Evolutionary conservation across 78 protist genomes (phyloP).

Genomic region (Guillardia theta): DNA sequence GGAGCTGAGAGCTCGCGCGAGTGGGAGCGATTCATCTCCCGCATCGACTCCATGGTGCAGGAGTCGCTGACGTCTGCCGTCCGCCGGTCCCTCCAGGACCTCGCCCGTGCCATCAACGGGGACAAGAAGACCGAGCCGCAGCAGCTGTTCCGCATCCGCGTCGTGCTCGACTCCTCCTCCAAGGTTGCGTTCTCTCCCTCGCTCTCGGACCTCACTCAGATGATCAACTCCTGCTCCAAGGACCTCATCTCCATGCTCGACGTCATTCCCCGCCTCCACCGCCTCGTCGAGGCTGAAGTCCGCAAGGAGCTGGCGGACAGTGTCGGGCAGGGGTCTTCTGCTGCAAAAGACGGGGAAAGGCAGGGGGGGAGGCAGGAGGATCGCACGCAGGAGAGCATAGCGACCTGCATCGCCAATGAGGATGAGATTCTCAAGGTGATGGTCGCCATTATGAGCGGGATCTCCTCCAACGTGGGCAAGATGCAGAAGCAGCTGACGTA

Average conservation of each 20-base stretch:
- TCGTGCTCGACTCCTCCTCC: neutral
- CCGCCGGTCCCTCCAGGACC: slow-evolving; percentile 39
- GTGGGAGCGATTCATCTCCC: slow-evolving; percentile 62
- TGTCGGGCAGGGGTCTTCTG: neutral
- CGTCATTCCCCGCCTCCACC: slow-evolving; percentile 45
- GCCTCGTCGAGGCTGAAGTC: neutral
- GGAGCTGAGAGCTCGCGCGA: slow-evolving; percentile 3
- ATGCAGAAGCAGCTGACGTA: neutral
- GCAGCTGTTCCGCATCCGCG: slow-evolving; percentile 13
- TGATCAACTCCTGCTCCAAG: slow-evolving; percentile 35
- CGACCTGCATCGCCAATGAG: slow-evolving; percentile 5
- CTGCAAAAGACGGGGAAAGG: neutral
- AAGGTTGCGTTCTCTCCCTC: slow-evolving; percentile 53
- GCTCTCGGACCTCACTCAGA: slow-evolving; percentile 35
- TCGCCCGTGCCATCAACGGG: slow-evolving; percentile 47
- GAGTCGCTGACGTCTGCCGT: slow-evolving; percentile 61
- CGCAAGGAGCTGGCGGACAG: neutral
- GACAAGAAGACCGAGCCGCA: slow-evolving; percentile 35
- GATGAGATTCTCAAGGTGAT: slow-evolving; percentile 17
- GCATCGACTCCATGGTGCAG: slow-evolving; percentile 64
- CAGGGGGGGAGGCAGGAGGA: neutral
- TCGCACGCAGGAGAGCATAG: neutral
- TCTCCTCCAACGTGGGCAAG: neutral
- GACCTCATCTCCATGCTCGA: slow-evolving; percentile 44
- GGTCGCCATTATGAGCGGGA: slow-evolving; percentile 10